A percentile compares a stretch with the other conserved stretches of the same genome.
Conservation (phyloP, 1,139 yeast genomes). For the Nematodospora anomalae region DNA sequence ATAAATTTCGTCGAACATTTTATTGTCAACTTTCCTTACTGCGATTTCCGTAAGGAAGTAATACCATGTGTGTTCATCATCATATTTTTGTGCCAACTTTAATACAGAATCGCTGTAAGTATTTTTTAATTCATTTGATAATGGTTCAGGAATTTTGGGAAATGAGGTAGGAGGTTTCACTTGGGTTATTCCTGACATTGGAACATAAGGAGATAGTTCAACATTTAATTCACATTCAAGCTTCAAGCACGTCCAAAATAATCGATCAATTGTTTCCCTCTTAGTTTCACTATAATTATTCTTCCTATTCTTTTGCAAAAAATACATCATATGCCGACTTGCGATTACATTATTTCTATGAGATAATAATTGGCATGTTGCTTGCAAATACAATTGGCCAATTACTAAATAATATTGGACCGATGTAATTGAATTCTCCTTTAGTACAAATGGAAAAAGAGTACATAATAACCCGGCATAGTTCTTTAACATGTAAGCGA, state of each 20-base stretch:
- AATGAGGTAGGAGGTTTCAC: slow-evolving; percentile 44
- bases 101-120: slow-evolving; percentile 31
- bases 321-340: slow-evolving; percentile 37
- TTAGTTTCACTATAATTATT: slow-evolving; percentile 12
- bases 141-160: slow-evolving; percentile 38
- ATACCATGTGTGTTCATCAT: slow-evolving; percentile 47
- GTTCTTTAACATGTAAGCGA: slow-evolving; percentile 26
- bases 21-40: slow-evolving; percentile 47
- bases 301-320: slow-evolving; percentile 19
- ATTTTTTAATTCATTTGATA: slow-evolving; percentile 18
- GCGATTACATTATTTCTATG: slow-evolving; percentile 34
- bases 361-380: slow-evolving; percentile 40
- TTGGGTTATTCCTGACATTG: slow-evolving; percentile 42
- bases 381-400: slow-evolving; percentile 37
- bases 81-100: slow-evolving; percentile 30
- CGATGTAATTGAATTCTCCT: slow-evolving; percentile 22
- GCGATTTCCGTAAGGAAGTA: slow-evolving; percentile 51
- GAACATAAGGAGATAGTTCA: slow-evolving; percentile 46
- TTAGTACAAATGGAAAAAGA: slow-evolving; percentile 26
- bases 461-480: slow-evolving; percentile 25
- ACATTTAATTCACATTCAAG: slow-evolving; percentile 47
- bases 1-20: slow-evolving; percentile 41
- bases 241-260: slow-evolving; percentile 48
- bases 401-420: slow-evolving; percentile 33
- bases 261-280: slow-evolving; percentile 20